A percentile compares a stretch with the other conserved stretches of the same genome.
These are phyloP conservation scores for Trichophyton simii DNA, from an alignment of 2,329 filamentous ascomycete genomes.

Conservation along the genomic window DNA sequence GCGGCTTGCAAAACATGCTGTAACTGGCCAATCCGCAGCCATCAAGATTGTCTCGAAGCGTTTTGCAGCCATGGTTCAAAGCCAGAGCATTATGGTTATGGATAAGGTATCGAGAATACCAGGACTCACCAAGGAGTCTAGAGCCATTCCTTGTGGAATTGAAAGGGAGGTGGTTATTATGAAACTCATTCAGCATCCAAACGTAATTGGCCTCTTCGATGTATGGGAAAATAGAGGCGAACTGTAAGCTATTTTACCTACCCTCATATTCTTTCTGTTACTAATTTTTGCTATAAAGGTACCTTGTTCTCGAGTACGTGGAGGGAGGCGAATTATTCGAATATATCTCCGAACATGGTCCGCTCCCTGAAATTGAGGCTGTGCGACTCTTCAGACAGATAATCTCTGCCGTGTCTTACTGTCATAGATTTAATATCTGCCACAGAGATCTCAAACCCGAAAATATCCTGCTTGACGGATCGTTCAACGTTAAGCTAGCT, in stretches of 20 bases:
- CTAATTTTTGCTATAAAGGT: slow-evolving; percentile 43
- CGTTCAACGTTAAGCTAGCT: slow-evolving; percentile 76
- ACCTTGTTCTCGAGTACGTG: slow-evolving; percentile 87
- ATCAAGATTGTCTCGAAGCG: slow-evolving; percentile 91
- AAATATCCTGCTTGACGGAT: slow-evolving; percentile 74
- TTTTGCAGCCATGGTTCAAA: slow-evolving; percentile 66
- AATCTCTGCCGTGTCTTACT: slow-evolving; percentile 81
- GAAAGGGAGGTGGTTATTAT: slow-evolving; percentile 94
- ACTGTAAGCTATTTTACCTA: slow-evolving; percentile 51
- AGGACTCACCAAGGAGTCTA: slow-evolving; percentile 46
- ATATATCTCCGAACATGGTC: slow-evolving; percentile 63
- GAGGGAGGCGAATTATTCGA: slow-evolving; percentile 75
- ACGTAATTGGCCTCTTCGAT: slow-evolving; percentile 88
- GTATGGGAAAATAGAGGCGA: slow-evolving; percentile 96
- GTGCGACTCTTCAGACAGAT: slow-evolving; percentile 86
- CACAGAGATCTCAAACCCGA: slow-evolving; percentile 95
- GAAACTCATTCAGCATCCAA: slow-evolving; percentile 88
- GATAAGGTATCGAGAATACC: slow-evolving; percentile 55
- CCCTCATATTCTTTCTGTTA: neutral
- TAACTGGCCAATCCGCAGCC: slow-evolving; percentile 69
- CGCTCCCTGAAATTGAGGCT: slow-evolving; percentile 66
- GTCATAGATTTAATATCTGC: slow-evolving; percentile 87
- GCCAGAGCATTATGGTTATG: slow-evolving; percentile 71
- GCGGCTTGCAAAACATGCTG: slow-evolving; percentile 65
- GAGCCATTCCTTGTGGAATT: slow-evolving; percentile 71